Evolutionary conservation across 1,139 yeast species (phyloP).

Genomic region (Magnusiomyces paraingens): DNA sequence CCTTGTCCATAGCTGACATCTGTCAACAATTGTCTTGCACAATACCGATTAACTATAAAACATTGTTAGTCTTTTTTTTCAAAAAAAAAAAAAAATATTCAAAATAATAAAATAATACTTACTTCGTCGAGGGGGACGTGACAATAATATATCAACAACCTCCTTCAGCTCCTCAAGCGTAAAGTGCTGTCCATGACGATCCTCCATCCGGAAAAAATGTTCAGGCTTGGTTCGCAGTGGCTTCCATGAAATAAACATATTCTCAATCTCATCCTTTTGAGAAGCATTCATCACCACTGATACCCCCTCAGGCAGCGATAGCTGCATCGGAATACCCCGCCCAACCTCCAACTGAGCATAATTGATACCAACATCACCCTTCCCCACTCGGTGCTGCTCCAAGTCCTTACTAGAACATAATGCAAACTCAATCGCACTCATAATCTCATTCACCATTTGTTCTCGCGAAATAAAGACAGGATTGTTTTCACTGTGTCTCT

Average conservation of each 20-base stretch:
- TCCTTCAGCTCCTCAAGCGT: slow-evolving; percentile 23
- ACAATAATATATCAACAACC: slow-evolving; percentile 21
- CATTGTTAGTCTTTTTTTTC: too few relatives aligned
- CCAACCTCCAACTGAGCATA: slow-evolving; percentile 12
- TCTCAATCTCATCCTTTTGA: slow-evolving; percentile 13
- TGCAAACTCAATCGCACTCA: neutral
- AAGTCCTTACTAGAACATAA: neutral
- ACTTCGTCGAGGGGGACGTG: slow-evolving; percentile 25
- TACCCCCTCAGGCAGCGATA: slow-evolving; percentile 11
- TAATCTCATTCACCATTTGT: slow-evolving; percentile 1
- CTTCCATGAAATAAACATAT: slow-evolving; percentile 19
- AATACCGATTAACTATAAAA: slow-evolving; percentile 18
- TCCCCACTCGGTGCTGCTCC: neutral
- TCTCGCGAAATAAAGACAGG: neutral
- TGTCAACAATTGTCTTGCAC: slow-evolving; percentile 24
- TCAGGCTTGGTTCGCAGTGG: slow-evolving; percentile 20
- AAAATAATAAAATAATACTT: neutral
- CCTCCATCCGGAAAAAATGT: slow-evolving; percentile 23
- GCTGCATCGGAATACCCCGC: slow-evolving; percentile 13
- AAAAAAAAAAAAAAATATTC: too few relatives aligned
- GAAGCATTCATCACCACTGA: slow-evolving; percentile 14
- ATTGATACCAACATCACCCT: slow-evolving; percentile 6
- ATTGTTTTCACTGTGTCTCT: neutral
- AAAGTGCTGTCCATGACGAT: slow-evolving; percentile 21
- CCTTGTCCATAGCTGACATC: slow-evolving; percentile 24